phyloP scores from a whole-genome alignment of 192 early-diverging fungal species.

The Rhizophagus clarus region DNA sequence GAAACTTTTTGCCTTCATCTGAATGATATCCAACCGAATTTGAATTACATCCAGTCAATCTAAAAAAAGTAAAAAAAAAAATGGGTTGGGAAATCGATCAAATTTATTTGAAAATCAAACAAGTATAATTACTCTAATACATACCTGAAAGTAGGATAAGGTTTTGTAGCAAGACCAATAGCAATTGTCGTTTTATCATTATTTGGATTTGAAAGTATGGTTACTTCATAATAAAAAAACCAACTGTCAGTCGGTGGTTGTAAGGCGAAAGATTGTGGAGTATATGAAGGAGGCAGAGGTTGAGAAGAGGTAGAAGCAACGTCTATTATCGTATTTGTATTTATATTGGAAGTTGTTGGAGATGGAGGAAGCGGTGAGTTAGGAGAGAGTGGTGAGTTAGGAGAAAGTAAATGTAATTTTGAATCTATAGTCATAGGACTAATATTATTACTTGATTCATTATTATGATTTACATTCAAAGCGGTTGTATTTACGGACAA shows the following conservation, averaged over 20 bases:
- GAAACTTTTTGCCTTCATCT: constrained; percentile 42
- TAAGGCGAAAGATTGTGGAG: too few relatives aligned
- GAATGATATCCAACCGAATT: constrained; percentile 52
- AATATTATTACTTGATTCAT: too few relatives aligned
- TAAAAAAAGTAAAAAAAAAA: background rate
- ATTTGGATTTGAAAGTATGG: constrained; percentile 14
- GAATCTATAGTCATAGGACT: too few relatives aligned
- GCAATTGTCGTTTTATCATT: constrained; percentile 46
- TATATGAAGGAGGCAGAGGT: too few relatives aligned
- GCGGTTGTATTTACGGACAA: too few relatives aligned
- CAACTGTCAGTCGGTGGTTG: background rate
- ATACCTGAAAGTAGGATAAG: constrained; percentile 50
- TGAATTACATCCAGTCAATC: constrained; percentile 46
- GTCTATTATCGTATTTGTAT: background rate
- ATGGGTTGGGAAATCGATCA: background rate
- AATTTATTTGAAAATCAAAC: too few relatives aligned
- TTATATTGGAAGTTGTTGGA: background rate
- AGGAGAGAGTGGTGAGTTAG: too few relatives aligned
- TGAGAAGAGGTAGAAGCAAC: too few relatives aligned
- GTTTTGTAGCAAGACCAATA: constrained; percentile 53
- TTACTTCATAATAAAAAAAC: constrained; percentile 27
- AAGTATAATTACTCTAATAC: too few relatives aligned
- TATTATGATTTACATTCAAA: too few relatives aligned
- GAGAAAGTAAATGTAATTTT: too few relatives aligned
- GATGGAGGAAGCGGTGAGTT: too few relatives aligned